Evolutionary conservation across 805 yeast genomes (phyloP), one percentile per base, ranked within the genome.

Genomic region (Ogataea sp.): DNA sequence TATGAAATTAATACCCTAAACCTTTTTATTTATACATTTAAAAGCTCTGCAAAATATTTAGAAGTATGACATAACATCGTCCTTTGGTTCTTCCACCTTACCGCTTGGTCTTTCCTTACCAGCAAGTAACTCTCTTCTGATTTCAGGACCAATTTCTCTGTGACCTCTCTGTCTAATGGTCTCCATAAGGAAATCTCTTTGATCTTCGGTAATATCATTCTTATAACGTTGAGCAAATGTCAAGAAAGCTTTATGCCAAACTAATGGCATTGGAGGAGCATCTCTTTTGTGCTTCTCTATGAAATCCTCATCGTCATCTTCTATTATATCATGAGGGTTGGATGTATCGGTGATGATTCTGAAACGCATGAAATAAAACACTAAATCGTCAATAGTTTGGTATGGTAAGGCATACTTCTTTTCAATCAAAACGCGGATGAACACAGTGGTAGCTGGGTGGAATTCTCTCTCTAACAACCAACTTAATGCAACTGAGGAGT

Each of bases 191-290:
- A 90, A 87, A 52, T 93, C 98, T 58, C 96, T 75, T 69, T 93
- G 99, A 58, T 93, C 99, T 52, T 87, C 96, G n/a, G 98, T 93
- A 43, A 93, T 86, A 68, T 93, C 98, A 56, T 93, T 90, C 61
- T 90, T 93, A 59, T 93, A 93, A 47, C 96, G 74, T 65, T 89
- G 97, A 27, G 97, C 95, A 67, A 93, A 93, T 2, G 93, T 82
- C 41, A 93, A 70, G 56, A 93, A 83, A 2, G 97, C 90, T 60
- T 90, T 95, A 60, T 94, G 97, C 97, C 98, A 93, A 28, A 90
- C 90, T 15, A 93, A 84, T 7, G 98, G 97, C 56, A 93, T 70
- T 37, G 73, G 74, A 20, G 82, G 78, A n/a, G 68, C 54, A 32
- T 49, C 55, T 37, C 68, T 61, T 16, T 62, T 63, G 36, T 57